phyloP scores from a whole-genome alignment of 345 rosid species.

The Eucalyptus regnans region DNA sequence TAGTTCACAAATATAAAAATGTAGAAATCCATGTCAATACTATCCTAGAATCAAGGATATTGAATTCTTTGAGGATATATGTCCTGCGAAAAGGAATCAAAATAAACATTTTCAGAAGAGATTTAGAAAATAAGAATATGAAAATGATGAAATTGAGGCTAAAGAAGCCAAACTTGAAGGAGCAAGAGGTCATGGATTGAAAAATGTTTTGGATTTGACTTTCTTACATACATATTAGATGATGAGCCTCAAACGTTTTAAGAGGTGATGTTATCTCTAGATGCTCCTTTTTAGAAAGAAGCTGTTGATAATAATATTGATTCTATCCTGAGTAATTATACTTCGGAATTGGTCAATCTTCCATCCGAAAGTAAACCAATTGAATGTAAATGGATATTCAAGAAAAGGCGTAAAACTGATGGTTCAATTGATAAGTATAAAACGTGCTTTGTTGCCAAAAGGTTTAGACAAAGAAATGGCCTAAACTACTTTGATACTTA shows the following conservation, averaged over 20 bases:
- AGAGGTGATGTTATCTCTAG: neutral
- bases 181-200: neutral
- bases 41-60: neutral
- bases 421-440: neutral
- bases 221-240: too few relatives aligned
- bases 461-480: neutral
- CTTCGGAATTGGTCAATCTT: neutral
- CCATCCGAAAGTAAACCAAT: neutral
- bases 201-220: neutral
- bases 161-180: neutral
- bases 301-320: neutral
- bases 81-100: accelerated
- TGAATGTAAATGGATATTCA: neutral
- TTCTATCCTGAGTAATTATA: neutral
- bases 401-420: neutral
- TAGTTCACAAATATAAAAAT: neutral
- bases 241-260: neutral
- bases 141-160: neutral
- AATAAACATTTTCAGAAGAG: neutral
- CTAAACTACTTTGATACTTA: neutral
- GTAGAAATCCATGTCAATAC: neutral
- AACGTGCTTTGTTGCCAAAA: neutral
- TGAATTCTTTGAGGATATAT: neutral
- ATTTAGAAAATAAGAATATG: neutral
- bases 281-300: neutral